phyloP scores from a whole-genome alignment of 1,139 yeast genomes.

The Scheffersomyces parashehatae region DNA sequence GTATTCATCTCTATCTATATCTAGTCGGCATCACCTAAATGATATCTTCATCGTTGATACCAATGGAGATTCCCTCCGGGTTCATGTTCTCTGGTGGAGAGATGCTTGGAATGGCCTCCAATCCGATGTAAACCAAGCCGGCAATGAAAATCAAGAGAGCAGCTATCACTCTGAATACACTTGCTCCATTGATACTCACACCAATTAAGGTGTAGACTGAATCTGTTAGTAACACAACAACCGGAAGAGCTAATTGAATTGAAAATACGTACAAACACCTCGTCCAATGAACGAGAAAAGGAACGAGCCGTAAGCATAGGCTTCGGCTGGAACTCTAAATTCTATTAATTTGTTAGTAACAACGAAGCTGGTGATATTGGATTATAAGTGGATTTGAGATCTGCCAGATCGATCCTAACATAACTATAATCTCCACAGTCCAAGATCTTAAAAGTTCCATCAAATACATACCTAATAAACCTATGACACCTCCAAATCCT shows the following conservation, averaged over 20 bases:
- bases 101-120: constrained; percentile 71
- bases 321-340: constrained; percentile 65
- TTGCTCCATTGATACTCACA: constrained; percentile 60
- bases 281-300: constrained; percentile 83
- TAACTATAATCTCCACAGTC: neutral
- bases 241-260: neutral
- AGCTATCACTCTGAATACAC: constrained; percentile 54
- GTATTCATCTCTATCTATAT: constrained; percentile 31
- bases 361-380: neutral
- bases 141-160: constrained; percentile 55
- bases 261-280: constrained; percentile 58
- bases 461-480: constrained; percentile 48
- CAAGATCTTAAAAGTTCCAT: neutral
- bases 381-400: neutral
- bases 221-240: constrained; percentile 16
- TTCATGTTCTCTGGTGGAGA: constrained; percentile 77
- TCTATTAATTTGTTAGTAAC: constrained; percentile 30
- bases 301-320: constrained; percentile 75
- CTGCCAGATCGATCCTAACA: neutral
- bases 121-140: constrained; percentile 58
- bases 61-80: constrained; percentile 50
- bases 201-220: constrained; percentile 67
- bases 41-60: constrained; percentile 44
- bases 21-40: constrained; percentile 17
- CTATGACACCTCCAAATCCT: constrained; percentile 56